A percentile compares a stretch with the other conserved stretches of the same genome.
phyloP scores from a whole-genome alignment of 2,329 filamentous ascomycete species.

The Massarina eburnea region DNA sequence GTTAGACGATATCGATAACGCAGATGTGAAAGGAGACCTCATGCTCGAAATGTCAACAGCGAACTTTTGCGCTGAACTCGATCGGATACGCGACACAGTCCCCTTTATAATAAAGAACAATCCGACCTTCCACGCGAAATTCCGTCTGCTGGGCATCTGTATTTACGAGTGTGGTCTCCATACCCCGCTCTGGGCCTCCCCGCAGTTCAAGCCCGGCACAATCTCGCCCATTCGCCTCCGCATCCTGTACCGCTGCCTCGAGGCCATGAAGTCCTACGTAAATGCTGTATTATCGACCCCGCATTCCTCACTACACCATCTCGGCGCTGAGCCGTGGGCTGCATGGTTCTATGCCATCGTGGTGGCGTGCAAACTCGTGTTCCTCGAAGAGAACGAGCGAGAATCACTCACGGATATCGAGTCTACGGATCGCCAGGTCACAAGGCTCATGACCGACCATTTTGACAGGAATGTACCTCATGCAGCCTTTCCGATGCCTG shows the following conservation, averaged over 20 bases:
- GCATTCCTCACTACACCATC: conserved; percentile 11
- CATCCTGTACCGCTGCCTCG: conserved; percentile 11
- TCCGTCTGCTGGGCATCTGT: conserved; percentile 16
- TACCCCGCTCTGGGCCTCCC: conserved; percentile 15
- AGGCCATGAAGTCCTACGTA: conserved; percentile 16
- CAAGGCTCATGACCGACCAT: conserved; percentile 8
- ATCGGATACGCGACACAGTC: conserved; percentile 10
- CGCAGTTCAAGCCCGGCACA: not conserved
- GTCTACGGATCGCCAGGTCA: conserved; percentile 12
- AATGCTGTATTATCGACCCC: conserved; percentile 8
- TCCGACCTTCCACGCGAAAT: conserved; percentile 6
- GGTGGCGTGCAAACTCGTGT: conserved; percentile 27
- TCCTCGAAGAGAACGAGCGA: conserved; percentile 23
- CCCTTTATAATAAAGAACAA: conserved; percentile 5
- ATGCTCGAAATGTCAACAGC: conserved; percentile 17
- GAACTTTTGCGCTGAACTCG: conserved; percentile 19
- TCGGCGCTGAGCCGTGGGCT: conserved; percentile 19
- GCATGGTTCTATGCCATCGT: conserved; percentile 27
- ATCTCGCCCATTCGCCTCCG: conserved; percentile 9
- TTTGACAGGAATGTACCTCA: not conserved
- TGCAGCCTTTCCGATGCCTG: conserved; percentile 1
- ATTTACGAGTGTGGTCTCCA: conserved; percentile 26
- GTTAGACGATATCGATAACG: conserved; percentile 24
- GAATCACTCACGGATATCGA: conserved; percentile 13
- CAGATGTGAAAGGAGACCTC: conserved; percentile 19